Percentiles rank a stretch among this genome's conserved stretches.
Conservation (phyloP, 1,139 yeast genomes). For the Pneumocystis sp. region DNA sequence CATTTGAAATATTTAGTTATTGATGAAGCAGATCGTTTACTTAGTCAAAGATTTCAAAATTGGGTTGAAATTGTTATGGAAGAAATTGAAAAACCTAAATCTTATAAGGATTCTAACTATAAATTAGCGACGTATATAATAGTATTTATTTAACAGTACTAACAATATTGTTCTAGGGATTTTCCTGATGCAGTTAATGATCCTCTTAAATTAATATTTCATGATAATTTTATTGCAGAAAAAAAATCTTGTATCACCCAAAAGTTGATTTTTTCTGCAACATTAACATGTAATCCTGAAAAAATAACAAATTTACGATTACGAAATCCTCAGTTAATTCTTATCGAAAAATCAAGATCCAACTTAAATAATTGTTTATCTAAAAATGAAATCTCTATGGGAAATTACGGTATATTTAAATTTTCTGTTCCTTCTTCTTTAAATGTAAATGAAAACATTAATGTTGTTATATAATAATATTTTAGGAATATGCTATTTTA, state of each 20-base stretch:
- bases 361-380: conserved; percentile 1
- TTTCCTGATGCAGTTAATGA: conserved; percentile 2
- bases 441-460: not conserved
- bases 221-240: conserved; percentile 4
- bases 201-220: conserved; percentile 5
- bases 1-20: conserved; percentile 57
- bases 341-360: conserved; percentile 33
- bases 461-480: not conserved
- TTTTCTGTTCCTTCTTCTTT: conserved; percentile 27
- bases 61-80: conserved; percentile 65
- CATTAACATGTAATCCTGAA: conserved; percentile 85
- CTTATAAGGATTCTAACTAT: conserved; percentile 4
- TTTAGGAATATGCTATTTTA: conserved; percentile 7
- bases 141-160: not conserved
- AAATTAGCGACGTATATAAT: not conserved
- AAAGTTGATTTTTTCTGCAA: conserved; percentile 81
- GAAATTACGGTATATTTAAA: conserved; percentile 30
- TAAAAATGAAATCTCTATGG: not conserved
- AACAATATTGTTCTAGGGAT: not conserved
- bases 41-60: conserved; percentile 83
- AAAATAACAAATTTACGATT: conserved; percentile 59
- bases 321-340: conserved; percentile 51
- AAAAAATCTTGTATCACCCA: conserved; percentile 21
- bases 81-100: conserved; percentile 27
- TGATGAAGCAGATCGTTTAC: conserved; percentile 87